Conservation (phyloP, 2,329 filamentous ascomycete genomes). For the Leptographium procerum region DNA sequence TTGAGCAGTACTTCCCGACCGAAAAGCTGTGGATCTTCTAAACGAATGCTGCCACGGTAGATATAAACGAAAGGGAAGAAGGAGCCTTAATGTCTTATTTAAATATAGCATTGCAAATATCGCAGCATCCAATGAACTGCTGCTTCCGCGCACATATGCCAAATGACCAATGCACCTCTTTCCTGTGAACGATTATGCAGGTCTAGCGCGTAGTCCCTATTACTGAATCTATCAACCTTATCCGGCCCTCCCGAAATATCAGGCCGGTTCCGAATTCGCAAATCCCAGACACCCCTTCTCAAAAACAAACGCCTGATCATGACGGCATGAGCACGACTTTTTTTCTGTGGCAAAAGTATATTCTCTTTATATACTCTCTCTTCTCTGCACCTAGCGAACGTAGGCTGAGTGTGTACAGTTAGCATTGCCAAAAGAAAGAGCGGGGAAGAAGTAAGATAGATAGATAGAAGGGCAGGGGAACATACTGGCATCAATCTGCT, state of each 20-base stretch:
- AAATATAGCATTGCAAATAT: background rate
- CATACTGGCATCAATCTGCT: constrained; percentile 96
- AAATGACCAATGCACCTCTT: background rate
- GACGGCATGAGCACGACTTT: background rate
- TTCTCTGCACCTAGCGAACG: too few species aligned
- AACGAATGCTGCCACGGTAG: constrained; percentile 11
- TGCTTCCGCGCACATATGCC: background rate
- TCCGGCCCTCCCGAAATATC: background rate
- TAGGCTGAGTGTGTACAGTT: constrained; percentile 11
- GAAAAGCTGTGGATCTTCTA: constrained; percentile 49
- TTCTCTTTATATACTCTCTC: background rate
- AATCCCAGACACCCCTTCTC: background rate
- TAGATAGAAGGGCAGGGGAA: constrained; percentile 18
- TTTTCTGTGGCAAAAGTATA: background rate
- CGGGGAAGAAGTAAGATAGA: too few species aligned
- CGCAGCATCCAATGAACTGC: background rate
- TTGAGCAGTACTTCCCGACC: constrained; percentile 40
- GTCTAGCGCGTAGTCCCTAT: background rate
- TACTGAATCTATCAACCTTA: background rate
- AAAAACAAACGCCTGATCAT: background rate
- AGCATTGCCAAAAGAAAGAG: background rate
- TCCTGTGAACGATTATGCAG: background rate
- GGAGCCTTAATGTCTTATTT: background rate
- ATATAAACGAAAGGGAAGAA: background rate
- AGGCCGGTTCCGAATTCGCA: background rate